phyloP scores from a whole-genome alignment of 257 asterid genomes.

The Euphrasia confusa region DNA sequence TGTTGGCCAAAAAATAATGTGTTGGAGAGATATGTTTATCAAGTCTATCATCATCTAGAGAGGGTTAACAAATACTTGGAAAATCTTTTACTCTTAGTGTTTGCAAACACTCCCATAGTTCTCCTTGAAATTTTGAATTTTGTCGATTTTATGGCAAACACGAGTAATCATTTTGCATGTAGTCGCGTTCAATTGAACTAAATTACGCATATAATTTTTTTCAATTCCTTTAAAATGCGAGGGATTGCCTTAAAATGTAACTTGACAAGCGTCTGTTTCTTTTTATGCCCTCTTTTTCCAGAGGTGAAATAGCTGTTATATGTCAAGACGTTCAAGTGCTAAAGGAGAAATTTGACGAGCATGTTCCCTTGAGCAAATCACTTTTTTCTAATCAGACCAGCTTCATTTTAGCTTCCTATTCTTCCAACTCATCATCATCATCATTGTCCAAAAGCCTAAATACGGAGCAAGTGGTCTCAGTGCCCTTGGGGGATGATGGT shows the following conservation, averaged over 20 bases:
- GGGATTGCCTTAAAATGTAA: background rate
- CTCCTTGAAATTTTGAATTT: no score
- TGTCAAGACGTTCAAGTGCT: conserved; percentile 61
- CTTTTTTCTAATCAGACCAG: conserved; percentile 50
- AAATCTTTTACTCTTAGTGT: no score
- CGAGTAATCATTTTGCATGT: conserved; percentile 1
- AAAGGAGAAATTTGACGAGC: conserved; percentile 55
- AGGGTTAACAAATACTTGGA: no score
- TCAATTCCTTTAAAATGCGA: background rate
- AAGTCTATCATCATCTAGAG: no score
- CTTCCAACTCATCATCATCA: conserved; percentile 36
- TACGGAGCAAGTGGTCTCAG: conserved; percentile 30
- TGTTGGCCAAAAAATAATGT: no score
- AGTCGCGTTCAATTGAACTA: conserved; percentile 1
- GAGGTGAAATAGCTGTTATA: conserved; percentile 76
- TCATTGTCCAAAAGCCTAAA: conserved; percentile 40
- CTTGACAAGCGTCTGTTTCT: no score
- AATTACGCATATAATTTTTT: background rate
- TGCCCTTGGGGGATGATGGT: conserved; percentile 11
- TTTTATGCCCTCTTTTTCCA: conserved; percentile 22
- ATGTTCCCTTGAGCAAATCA: conserved; percentile 54
- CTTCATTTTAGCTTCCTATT: conserved; percentile 42
- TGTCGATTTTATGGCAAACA: no score
- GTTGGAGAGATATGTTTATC: no score
- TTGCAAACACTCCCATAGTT: no score